Conservation (phyloP, 1,284 basidiomycete species). For the Heliocybe sulcata region DNA sequence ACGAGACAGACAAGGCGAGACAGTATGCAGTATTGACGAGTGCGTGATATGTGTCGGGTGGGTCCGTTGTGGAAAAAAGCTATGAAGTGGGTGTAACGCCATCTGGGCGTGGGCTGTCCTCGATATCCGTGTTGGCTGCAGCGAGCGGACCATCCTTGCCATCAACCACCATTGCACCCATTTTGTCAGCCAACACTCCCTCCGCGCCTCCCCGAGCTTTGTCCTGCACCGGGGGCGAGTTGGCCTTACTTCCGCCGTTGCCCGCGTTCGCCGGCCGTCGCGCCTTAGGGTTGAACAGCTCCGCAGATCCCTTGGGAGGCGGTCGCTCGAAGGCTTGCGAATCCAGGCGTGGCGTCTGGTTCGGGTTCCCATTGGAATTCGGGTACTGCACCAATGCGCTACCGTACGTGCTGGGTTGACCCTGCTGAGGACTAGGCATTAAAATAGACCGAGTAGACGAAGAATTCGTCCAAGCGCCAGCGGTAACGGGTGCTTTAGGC, state of each 20-base stretch:
- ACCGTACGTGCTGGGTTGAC: slow-evolving; percentile 13
- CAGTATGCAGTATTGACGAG: not conserved
- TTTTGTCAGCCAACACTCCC: slow-evolving; percentile 12
- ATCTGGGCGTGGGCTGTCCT: not conserved
- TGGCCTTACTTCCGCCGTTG: slow-evolving; percentile 1
- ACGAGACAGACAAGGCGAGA: not conserved
- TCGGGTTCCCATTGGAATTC: slow-evolving; percentile 12
- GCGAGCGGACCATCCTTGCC: not conserved
- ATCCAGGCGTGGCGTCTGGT: slow-evolving; percentile 27
- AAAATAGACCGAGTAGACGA: slow-evolving; percentile 47
- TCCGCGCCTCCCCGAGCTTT: slow-evolving; percentile 18
- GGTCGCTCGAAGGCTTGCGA: slow-evolving; percentile 44
- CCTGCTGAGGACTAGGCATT: slow-evolving; percentile 23
- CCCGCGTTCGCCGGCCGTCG: slow-evolving; percentile 4
- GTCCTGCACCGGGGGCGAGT: slow-evolving; percentile 2
- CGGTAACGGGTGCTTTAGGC: slow-evolving; percentile 34
- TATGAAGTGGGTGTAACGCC: not conserved
- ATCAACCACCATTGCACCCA: slow-evolving; percentile 13
- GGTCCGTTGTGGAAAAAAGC: not conserved
- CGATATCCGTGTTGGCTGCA: not conserved
- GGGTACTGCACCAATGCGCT: slow-evolving; percentile 32
- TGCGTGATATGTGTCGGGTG: not conserved
- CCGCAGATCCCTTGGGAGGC: slow-evolving; percentile 38
- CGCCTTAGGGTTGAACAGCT: slow-evolving; percentile 48
- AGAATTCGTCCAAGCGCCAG: slow-evolving; percentile 66